Percentiles rank a stretch among this genome's conserved stretches.
These are phyloP conservation scores for Atalantia buxifolia DNA, from an alignment of 345 rosid species.

Conservation along the genomic window DNA sequence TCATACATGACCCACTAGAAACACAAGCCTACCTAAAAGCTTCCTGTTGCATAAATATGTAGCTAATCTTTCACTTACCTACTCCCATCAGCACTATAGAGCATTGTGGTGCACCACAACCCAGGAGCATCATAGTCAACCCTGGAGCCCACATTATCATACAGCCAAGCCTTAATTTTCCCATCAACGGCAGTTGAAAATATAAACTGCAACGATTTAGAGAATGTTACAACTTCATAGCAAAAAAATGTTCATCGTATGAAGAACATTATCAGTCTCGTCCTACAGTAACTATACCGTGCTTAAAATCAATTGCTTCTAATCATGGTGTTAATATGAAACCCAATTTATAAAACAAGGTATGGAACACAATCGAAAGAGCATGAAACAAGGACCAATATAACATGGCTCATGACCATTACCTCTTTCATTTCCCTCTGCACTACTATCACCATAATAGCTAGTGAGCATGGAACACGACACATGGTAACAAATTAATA, in stretches of 20 bases:
- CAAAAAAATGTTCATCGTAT: neutral
- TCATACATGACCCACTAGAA: neutral
- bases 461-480: neutral
- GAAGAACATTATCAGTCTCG: neutral
- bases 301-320: neutral
- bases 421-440: neutral
- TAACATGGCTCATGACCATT: neutral
- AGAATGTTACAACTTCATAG: neutral
- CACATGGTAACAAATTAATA: neutral
- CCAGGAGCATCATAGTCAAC: constrained; percentile 95
- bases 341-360: neutral
- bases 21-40: neutral
- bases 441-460: neutral
- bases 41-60: neutral
- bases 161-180: constrained; percentile 91
- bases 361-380: neutral
- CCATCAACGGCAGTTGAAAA: constrained; percentile 91
- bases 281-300: neutral
- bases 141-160: constrained; percentile 74
- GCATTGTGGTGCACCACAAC: constrained; percentile 77
- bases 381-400: neutral
- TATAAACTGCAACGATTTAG: constrained; percentile 51
- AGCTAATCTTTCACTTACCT: constrained; percentile 40
- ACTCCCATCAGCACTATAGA: constrained; percentile 86
- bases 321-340: neutral